phyloP scores from a whole-genome alignment of 2,329 filamentous ascomycete species.

The Macrophomina phaseolina region DNA sequence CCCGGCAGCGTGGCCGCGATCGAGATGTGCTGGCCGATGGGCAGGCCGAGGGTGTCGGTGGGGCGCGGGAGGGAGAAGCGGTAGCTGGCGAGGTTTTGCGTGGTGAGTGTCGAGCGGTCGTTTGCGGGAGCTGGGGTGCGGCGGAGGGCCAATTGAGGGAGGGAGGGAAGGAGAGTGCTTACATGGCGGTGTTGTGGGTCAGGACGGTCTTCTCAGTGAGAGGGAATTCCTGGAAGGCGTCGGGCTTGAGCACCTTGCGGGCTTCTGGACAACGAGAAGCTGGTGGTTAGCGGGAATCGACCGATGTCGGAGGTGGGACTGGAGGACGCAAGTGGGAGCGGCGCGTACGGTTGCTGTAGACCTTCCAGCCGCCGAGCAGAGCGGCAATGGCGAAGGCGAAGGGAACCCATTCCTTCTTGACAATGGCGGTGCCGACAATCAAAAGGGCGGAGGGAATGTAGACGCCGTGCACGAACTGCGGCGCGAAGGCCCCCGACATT shows the following conservation, averaged over 20 bases:
- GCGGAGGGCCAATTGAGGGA: not conserved
- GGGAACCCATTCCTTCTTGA: conserved; percentile 73
- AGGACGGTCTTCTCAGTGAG: conserved; percentile 94
- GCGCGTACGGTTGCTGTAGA: conserved; percentile 70
- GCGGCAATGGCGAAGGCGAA: conserved; percentile 73
- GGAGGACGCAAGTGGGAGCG: not conserved
- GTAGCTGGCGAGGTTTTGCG: conserved; percentile 64
- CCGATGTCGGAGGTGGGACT: conserved; percentile 14
- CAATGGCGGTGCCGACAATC: conserved; percentile 74
- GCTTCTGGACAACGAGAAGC: conserved; percentile 59
- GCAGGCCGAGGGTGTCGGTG: conserved; percentile 86
- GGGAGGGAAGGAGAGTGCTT: conserved; percentile 38
- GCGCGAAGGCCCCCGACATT: conserved; percentile 45
- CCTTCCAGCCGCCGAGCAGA: conserved; percentile 72
- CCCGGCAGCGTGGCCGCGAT: conserved; percentile 68
- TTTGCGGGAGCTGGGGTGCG: not conserved
- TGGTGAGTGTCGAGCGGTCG: not conserved
- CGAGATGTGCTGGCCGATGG: conserved; percentile 98
- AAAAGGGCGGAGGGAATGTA: conserved; percentile 84
- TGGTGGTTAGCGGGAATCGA: not conserved
- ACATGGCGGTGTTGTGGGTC: conserved; percentile 98
- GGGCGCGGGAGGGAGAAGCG: conserved; percentile 84
- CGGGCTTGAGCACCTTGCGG: conserved; percentile 84
- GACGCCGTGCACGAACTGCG: conserved; percentile 76
- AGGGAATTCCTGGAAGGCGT: conserved; percentile 87